Percentiles rank a stretch among this genome's conserved stretches.
Conservation (phyloP, 306 rosid species). For the Vigna trinervia region DNA sequence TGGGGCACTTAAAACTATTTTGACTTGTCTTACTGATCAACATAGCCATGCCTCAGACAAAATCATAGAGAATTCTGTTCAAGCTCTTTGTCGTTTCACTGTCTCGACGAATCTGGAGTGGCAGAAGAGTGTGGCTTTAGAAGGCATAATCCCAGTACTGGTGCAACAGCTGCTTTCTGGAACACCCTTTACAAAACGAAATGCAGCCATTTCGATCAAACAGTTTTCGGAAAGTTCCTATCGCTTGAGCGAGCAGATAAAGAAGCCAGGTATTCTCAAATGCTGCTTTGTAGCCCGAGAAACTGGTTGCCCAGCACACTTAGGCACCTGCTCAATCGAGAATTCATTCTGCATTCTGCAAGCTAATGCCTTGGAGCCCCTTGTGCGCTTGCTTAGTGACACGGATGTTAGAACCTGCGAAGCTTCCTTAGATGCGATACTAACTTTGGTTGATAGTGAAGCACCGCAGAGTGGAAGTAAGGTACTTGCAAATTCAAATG, state of each 20-base stretch:
- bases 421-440: constrained; percentile 64
- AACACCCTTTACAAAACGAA: constrained; percentile 54
- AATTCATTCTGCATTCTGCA: constrained; percentile 68
- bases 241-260: constrained; percentile 58
- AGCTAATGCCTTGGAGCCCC: constrained; percentile 67
- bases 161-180: constrained; percentile 63
- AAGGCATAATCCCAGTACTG: constrained; percentile 65
- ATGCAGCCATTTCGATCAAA: constrained; percentile 63
- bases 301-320: constrained; percentile 62
- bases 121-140: constrained; percentile 66
- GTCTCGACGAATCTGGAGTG: constrained; percentile 64
- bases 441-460: constrained; percentile 57
- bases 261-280: constrained; percentile 46
- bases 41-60: constrained; percentile 47
- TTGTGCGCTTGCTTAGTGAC: constrained; percentile 65
- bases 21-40: constrained; percentile 50
- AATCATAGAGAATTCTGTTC: constrained; percentile 58
- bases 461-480: constrained; percentile 55
- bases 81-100: constrained; percentile 65
- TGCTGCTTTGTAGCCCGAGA: constrained; percentile 50
- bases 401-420: constrained; percentile 55
- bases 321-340: constrained; percentile 58
- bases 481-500: constrained; percentile 60
- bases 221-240: constrained; percentile 71
- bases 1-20: constrained; percentile 58